These are phyloP conservation scores for Colletotrichum melonis DNA, from an alignment of 2,329 filamentous ascomycete species.

Conservation along the genomic window DNA sequence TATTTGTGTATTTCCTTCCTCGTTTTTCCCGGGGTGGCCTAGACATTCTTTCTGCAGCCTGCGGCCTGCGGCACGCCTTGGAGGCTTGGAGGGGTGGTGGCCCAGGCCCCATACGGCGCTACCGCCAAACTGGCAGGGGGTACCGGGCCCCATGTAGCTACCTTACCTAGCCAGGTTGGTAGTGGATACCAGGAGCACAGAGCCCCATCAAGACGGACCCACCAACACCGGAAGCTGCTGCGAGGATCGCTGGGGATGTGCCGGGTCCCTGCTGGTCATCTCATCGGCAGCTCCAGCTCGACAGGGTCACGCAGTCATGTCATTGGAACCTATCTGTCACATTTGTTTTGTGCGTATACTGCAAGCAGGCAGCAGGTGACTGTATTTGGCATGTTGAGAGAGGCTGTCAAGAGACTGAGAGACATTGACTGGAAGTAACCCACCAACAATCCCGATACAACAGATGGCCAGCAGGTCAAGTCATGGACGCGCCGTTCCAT, in stretches of 20 bases:
- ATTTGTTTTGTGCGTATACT: not conserved
- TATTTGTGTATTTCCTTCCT: conserved; percentile 7
- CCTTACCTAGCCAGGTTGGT: no score
- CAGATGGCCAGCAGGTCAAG: not conserved
- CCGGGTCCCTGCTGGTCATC: conserved; percentile 15
- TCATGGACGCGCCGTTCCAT: not conserved
- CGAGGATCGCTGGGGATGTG: conserved; percentile 32
- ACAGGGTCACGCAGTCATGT: not conserved
- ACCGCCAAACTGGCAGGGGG: not conserved
- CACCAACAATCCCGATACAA: not conserved
- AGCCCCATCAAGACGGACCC: conserved; percentile 12
- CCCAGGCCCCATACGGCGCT: conserved; percentile 17
- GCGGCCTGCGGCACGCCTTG: no score
- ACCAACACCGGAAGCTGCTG: conserved; percentile 32
- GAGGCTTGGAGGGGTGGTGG: not conserved
- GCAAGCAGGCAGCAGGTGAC: not conserved
- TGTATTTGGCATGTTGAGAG: no score
- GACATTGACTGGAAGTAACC: not conserved
- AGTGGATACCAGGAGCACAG: not conserved
- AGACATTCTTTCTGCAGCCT: not conserved
- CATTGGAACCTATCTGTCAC: not conserved
- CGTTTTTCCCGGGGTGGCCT: not conserved
- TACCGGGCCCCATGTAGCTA: not conserved
- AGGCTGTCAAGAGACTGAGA: not conserved
- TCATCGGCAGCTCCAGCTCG: conserved; percentile 6